Evolutionary conservation across 306 rosid species (phyloP).

Genomic region (Potentilla sterilis): DNA sequence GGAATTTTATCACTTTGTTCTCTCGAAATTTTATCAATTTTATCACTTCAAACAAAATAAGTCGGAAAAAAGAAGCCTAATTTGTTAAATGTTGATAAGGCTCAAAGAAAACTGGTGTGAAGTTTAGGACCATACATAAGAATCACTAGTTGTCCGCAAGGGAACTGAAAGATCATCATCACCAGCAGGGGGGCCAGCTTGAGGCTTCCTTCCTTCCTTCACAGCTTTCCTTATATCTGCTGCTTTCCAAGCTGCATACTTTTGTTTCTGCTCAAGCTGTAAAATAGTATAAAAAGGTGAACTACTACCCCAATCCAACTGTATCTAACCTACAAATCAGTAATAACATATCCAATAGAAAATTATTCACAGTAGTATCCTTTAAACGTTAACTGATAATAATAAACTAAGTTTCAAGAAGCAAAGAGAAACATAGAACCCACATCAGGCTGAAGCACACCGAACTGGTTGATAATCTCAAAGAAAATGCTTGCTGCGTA

Average conservation of each 20-base stretch:
- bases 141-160: constrained; percentile 39
- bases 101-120: constrained; percentile 3
- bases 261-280: constrained; percentile 98
- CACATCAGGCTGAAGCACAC: constrained; percentile 81
- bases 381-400: background rate
- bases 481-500: constrained; percentile 99
- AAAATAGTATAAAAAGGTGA: constrained; percentile 22
- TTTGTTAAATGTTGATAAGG: background rate
- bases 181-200: constrained; percentile 84
- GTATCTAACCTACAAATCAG: too few species aligned
- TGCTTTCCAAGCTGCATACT: constrained; percentile 98
- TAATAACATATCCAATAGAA: background rate
- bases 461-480: constrained; percentile 91
- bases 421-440: constrained; percentile 26
- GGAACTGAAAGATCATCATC: constrained; percentile 80
- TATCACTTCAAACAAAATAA: background rate
- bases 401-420: background rate
- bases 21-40: background rate
- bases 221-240: constrained; percentile 98
- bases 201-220: constrained; percentile 93
- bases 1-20: background rate
- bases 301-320: background rate
- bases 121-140: constrained; percentile 51
- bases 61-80: background rate
- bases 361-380: background rate